phyloP scores from a whole-genome alignment of 345 rosid genomes.

The Heritiera littoralis region DNA sequence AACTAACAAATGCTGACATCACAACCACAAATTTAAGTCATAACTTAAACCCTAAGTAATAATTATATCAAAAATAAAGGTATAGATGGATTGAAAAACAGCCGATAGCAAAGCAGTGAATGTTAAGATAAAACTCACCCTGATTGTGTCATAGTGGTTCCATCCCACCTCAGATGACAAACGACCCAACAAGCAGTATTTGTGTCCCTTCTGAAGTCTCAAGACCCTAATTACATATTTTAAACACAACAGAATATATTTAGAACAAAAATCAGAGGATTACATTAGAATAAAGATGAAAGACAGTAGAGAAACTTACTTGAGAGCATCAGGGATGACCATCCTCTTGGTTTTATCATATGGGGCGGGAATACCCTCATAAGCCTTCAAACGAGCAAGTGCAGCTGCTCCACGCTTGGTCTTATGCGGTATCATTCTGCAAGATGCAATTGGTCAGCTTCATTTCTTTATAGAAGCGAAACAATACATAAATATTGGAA shows the following conservation, averaged over 20 bases:
- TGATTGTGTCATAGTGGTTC: slow-evolving; percentile 86
- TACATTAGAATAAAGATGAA: background rate
- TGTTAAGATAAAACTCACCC: slow-evolving; percentile 38
- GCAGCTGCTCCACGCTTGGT: slow-evolving; percentile 86
- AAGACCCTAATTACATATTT: slow-evolving; percentile 55
- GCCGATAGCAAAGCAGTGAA: background rate
- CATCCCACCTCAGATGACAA: slow-evolving; percentile 84
- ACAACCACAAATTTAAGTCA: background rate
- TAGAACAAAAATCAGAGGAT: background rate
- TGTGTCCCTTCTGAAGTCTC: slow-evolving; percentile 90
- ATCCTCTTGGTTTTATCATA: slow-evolving; percentile 81
- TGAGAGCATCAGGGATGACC: slow-evolving; percentile 94
- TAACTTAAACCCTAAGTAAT: too few species aligned
- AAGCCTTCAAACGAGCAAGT: slow-evolving; percentile 73
- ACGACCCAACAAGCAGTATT: slow-evolving; percentile 72
- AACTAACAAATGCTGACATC: background rate
- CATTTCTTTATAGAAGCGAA: background rate
- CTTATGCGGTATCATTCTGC: slow-evolving; percentile 87
- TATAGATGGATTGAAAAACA: background rate
- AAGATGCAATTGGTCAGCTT: background rate
- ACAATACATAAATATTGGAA: background rate
- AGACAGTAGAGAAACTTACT: slow-evolving; percentile 34
- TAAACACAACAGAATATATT: background rate
- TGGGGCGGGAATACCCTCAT: slow-evolving; percentile 82
- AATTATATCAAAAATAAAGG: background rate